A percentile compares a stretch with the other conserved stretches of the same genome.
phyloP scores from a whole-genome alignment of 495 filamentous ascomycete genomes.

The Xylaria curta region DNA sequence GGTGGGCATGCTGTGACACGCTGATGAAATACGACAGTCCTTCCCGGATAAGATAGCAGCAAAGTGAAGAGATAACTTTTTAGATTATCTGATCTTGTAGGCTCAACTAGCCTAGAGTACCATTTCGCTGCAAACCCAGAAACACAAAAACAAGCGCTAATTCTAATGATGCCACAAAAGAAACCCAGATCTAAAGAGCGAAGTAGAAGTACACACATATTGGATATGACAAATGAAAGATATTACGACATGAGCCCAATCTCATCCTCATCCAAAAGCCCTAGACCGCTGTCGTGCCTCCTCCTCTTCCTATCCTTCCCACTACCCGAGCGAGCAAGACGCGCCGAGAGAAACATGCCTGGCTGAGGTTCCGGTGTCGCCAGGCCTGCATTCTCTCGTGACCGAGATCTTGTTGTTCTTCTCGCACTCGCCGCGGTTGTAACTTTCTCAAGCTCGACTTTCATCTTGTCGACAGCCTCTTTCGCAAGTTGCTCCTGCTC shows the following conservation, averaged over 20 bases:
- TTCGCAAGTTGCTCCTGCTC: constrained; percentile 55
- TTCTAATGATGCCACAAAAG: constrained; percentile 15
- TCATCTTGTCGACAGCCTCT: constrained; percentile 59
- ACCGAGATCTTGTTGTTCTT: constrained; percentile 8
- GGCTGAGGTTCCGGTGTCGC: constrained; percentile 21
- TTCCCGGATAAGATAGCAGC: not conserved
- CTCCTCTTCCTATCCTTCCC: constrained; percentile 48
- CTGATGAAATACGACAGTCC: not conserved
- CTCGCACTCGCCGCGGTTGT: constrained; percentile 39
- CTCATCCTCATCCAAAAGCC: constrained; percentile 67
- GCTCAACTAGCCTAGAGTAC: not conserved
- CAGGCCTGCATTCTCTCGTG: not conserved
- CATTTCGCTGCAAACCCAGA: not conserved
- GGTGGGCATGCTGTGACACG: not conserved
- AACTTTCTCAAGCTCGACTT: constrained; percentile 50
- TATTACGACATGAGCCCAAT: constrained; percentile 33
- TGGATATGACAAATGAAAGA: constrained; percentile 4
- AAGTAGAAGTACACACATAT: not conserved
- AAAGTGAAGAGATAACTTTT: not conserved
- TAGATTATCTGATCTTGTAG: not conserved
- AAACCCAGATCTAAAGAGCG: constrained; percentile 6
- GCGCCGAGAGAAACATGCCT: constrained; percentile 40
- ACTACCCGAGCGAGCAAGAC: constrained; percentile 29
- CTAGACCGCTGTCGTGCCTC: constrained; percentile 68
- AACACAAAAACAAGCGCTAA: not conserved